Percentiles rank a stretch among this genome's conserved stretches.
Evolutionary conservation across 768 basidiomycete genomes (phyloP).

Genomic region (Arthromyces matolae): DNA sequence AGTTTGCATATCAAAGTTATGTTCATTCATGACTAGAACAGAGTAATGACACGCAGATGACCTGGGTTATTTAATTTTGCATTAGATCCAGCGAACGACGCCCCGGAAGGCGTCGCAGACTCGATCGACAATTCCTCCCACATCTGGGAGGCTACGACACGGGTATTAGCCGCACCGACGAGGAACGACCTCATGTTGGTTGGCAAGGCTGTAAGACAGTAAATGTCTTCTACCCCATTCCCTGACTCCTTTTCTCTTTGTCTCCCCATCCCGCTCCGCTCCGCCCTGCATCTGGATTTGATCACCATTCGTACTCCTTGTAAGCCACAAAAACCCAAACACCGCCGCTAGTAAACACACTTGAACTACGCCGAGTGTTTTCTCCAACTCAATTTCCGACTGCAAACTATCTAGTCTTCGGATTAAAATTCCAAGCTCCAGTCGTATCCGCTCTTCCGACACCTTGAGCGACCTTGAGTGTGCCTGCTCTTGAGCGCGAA

Average conservation of each 20-base stretch:
- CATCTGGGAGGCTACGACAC: too few relatives aligned
- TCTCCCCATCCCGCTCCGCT: constrained; percentile 23
- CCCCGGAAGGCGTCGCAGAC: too few relatives aligned
- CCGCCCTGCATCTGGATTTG: constrained; percentile 23
- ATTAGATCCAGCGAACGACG: neutral
- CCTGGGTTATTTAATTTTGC: constrained; percentile 19
- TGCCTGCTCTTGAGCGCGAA: constrained; percentile 68
- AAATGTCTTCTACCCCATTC: constrained; percentile 56
- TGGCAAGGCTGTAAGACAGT: too few relatives aligned
- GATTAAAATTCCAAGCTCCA: constrained; percentile 68
- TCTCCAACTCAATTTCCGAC: constrained; percentile 87
- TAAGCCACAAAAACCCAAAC: constrained; percentile 82
- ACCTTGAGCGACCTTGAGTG: constrained; percentile 35
- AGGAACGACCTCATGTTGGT: too few relatives aligned
- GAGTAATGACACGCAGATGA: constrained; percentile 4
- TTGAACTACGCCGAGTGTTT: constrained; percentile 86
- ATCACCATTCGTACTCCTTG: constrained; percentile 61
- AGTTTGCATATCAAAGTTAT: neutral
- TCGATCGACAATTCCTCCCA: too few relatives aligned
- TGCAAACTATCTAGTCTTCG: constrained; percentile 69
- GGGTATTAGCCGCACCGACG: too few relatives aligned
- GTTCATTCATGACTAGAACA: neutral
- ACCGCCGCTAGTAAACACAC: constrained; percentile 80
- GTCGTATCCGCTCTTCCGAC: constrained; percentile 57
- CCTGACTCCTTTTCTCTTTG: constrained; percentile 27